Evolutionary conservation across 1,139 yeast species (phyloP), one percentile per base, ranked within the genome.

Genomic region (Saccharomyces hybrid): DNA sequence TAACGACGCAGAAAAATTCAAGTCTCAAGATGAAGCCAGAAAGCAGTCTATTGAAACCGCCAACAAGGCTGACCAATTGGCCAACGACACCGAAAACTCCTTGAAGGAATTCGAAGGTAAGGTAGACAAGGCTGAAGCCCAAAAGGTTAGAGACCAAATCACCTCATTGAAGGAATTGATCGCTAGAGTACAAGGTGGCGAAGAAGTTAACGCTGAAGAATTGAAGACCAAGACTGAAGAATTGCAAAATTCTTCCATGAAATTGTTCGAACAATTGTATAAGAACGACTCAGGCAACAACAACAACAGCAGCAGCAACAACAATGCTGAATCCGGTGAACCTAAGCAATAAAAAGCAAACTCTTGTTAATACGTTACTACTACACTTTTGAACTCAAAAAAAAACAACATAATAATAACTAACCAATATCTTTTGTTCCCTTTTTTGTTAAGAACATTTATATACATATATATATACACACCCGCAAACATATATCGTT

Each of bases 201-300:
- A 88, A 57, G 74, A 84, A 57, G 98, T 97, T 50, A 81, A 95
- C 57, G 82, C 86, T 66, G 98, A 90, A 74, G 99, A 93, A 69
- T 86, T 88, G 66, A 96, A 89, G 59, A 98, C 90, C 73, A 95
- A 90, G 76, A 88, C 83, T 75, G 95, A 90, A 73, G 83, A 86
- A 70, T 82, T 93, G 72, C 97, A 91, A 80, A 83, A 81, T 73
- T 86, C 88, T 71, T 89, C 97, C 53, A 82, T 93, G 78, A 89
- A 90, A 77, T 84, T 90, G 68, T 93, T 93, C 77, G 97, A 90
- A 81, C 88, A 89, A 79, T 86, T 91, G 79, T 91, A 91, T 89
- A 91, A 90, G 82, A 85, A 86, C 76, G 62, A 62, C 52, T 38
- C 44, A 4, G 8, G 27, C 14, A 44, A 50, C 34, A 31, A 14